Evolutionary conservation across 768 basidiomycete species (phyloP).

Genomic region (Kwoniella bestiolae): DNA sequence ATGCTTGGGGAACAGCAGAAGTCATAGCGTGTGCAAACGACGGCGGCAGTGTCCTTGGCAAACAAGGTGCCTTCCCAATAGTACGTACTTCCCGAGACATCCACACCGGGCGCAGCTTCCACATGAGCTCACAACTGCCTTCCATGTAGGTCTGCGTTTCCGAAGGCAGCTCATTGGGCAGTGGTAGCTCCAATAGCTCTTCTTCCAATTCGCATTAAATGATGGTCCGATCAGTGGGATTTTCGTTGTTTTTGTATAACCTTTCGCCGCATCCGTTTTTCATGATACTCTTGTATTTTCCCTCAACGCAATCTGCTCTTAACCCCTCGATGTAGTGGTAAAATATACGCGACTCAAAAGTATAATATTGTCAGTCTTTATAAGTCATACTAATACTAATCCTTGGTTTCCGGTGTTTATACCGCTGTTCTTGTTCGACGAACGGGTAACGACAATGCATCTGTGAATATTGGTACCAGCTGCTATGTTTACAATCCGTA

Average conservation of each 20-base stretch:
- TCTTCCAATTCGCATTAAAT: neutral
- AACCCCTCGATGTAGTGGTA: too few species aligned
- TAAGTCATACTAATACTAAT: too few species aligned
- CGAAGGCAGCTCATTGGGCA: constrained; percentile 23
- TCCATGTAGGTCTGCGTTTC: constrained; percentile 28
- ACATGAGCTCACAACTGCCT: neutral
- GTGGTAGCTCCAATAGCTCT: constrained; percentile 3
- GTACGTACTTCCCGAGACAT: constrained; percentile 30
- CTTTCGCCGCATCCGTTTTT: neutral
- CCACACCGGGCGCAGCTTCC: too few species aligned
- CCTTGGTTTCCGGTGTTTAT: too few species aligned
- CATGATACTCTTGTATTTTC: neutral
- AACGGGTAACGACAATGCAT: too few species aligned
- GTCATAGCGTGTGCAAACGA: constrained; percentile 22
- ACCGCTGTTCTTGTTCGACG: too few species aligned
- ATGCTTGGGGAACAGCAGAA: constrained; percentile 56
- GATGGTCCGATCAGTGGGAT: neutral
- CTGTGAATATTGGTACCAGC: too few species aligned
- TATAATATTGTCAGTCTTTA: too few species aligned
- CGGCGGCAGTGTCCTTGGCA: constrained; percentile 33
- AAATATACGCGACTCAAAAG: too few species aligned
- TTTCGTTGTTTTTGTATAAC: neutral
- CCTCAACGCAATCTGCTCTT: too few species aligned
- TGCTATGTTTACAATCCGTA: too few species aligned
- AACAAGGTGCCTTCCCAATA: constrained; percentile 53